phyloP scores from a whole-genome alignment of 768 basidiomycete species.

The Porphyrellus cyaneotinctus region DNA sequence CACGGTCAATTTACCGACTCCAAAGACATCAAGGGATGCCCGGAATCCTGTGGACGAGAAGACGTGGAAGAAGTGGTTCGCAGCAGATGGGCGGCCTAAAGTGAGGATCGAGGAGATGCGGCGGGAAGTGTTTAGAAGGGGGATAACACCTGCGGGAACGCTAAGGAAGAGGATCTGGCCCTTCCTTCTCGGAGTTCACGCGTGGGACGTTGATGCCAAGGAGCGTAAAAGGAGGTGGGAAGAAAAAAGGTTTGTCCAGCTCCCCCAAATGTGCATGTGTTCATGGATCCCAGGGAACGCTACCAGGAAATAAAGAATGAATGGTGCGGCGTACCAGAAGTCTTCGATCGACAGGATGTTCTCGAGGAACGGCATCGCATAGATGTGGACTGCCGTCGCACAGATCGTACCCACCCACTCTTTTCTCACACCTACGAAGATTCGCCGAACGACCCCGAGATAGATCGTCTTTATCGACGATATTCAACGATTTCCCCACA shows the following conservation, averaged over 20 bases:
- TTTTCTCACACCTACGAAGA: constrained; percentile 54
- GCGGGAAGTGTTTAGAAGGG: constrained; percentile 74
- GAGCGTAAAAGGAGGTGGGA: constrained; percentile 63
- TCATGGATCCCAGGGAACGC: constrained; percentile 44
- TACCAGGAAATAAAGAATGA: constrained; percentile 71
- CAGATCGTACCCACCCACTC: constrained; percentile 89
- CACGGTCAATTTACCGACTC: constrained; percentile 74
- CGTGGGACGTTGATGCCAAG: constrained; percentile 67
- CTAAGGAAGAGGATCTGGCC: constrained; percentile 84
- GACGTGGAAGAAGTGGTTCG: constrained; percentile 79
- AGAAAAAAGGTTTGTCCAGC: constrained; percentile 49
- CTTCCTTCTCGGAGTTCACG: constrained; percentile 77
- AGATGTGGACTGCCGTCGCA: constrained; percentile 95
- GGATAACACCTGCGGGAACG: constrained; percentile 49
- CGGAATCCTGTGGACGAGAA: constrained; percentile 68
- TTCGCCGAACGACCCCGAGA: constrained; percentile 46
- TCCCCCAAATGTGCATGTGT: not conserved
- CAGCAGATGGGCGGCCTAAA: constrained; percentile 60
- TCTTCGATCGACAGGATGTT: constrained; percentile 75
- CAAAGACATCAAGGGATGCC: constrained; percentile 80
- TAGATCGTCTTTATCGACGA: constrained; percentile 44
- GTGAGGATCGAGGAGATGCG: constrained; percentile 67
- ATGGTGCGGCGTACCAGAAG: constrained; percentile 82
- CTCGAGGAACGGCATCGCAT: constrained; percentile 91
- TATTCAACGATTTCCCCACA: constrained; percentile 75